These are phyloP conservation scores for Pichia insulana DNA, from an alignment of 805 yeast genomes.

Conservation along the genomic window DNA sequence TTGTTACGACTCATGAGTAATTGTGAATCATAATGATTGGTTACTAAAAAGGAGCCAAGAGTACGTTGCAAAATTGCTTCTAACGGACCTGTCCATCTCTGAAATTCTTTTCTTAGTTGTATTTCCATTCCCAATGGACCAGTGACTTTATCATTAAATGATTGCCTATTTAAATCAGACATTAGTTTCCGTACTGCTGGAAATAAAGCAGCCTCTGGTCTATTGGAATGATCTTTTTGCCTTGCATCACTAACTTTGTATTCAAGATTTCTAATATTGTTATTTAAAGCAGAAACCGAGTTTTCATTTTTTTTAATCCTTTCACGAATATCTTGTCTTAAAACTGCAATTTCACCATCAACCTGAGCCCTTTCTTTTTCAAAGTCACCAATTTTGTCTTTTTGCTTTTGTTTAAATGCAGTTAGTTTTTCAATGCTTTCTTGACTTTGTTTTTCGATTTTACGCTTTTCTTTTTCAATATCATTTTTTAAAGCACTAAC, in stretches of 20 bases:
- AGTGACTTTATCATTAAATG: constrained; percentile 45
- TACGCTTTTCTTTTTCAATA: constrained; percentile 27
- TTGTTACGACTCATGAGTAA: constrained; percentile 30
- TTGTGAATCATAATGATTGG: constrained; percentile 46
- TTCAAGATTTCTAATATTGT: constrained; percentile 3
- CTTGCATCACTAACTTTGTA: constrained; percentile 4
- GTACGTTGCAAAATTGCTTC: constrained; percentile 45
- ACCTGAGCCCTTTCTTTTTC: constrained; percentile 12
- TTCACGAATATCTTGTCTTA: constrained; percentile 17
- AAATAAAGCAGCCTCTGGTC: constrained; percentile 42
- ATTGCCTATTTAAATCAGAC: constrained; percentile 28
- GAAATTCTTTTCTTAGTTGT: constrained; percentile 44
- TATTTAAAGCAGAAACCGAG: background rate
- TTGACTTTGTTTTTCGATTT: constrained; percentile 35
- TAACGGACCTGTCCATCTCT: constrained; percentile 51
- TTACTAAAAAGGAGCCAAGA: constrained; percentile 59
- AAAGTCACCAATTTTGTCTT: constrained; percentile 7
- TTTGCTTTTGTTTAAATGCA: constrained; percentile 13
- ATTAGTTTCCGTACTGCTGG: constrained; percentile 33
- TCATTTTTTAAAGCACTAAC: constrained; percentile 12
- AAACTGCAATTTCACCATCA: constrained; percentile 8
- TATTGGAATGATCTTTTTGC: constrained; percentile 9
- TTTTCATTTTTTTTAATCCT: constrained; percentile 6
- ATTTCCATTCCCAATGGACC: constrained; percentile 76
- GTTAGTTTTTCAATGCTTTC: constrained; percentile 32